Evolutionary conservation across 2,329 filamentous ascomycete genomes (phyloP).

Genomic region (Colletotrichum sojae): DNA sequence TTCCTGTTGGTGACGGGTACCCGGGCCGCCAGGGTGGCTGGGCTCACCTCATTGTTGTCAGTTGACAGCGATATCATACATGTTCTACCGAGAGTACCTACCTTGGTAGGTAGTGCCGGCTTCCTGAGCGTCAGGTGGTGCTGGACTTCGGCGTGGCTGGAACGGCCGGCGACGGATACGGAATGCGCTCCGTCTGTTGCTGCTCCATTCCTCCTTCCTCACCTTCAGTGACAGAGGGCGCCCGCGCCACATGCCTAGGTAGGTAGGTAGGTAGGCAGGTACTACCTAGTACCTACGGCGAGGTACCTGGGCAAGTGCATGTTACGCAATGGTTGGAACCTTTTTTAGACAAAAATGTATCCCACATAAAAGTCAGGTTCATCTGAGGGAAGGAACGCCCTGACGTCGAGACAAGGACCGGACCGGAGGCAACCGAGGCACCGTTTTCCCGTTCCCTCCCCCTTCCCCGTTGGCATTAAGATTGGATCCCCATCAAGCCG

Average conservation of each 20-base stretch:
- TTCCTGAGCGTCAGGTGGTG: neutral
- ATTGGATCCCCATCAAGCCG: conserved; percentile 34
- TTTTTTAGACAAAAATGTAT: too few relatives aligned
- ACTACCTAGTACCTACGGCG: too few relatives aligned
- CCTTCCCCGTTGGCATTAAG: conserved; percentile 25
- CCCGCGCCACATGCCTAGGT: neutral
- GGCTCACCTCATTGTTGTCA: too few relatives aligned
- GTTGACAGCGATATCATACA: too few relatives aligned
- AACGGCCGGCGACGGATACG: conserved; percentile 27
- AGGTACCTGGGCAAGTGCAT: too few relatives aligned
- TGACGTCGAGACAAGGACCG: neutral
- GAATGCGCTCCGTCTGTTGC: conserved; percentile 32
- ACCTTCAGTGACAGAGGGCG: neutral
- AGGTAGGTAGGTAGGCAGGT: neutral
- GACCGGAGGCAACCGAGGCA: conserved; percentile 26
- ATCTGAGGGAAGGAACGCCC: conserved; percentile 16
- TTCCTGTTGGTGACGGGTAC: neutral
- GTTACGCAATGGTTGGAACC: too few relatives aligned
- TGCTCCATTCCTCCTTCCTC: neutral
- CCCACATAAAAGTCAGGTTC: neutral
- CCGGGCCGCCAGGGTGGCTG: too few relatives aligned
- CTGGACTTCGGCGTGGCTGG: conserved; percentile 13
- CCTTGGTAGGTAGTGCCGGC: too few relatives aligned
- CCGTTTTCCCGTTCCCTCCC: conserved; percentile 10
- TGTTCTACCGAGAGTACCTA: too few relatives aligned